Percentiles rank a stretch among this genome's conserved stretches.
These are phyloP conservation scores for Cladorrhinum sp. DNA, from an alignment of 2,329 filamentous ascomycete genomes.

Conservation along the genomic window DNA sequence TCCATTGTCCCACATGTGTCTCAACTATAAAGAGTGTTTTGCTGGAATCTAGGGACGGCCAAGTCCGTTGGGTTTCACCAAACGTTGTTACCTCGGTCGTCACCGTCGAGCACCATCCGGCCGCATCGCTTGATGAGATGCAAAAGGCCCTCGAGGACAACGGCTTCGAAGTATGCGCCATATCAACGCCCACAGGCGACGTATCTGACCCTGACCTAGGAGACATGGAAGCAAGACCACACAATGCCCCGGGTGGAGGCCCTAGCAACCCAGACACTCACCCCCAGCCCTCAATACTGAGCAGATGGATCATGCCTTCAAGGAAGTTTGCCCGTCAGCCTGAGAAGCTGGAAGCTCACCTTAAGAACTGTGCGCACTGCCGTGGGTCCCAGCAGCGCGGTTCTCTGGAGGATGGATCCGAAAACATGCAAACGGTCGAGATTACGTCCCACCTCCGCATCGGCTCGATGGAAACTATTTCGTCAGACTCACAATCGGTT, in stretches of 20 bases:
- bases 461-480: constrained; percentile 8
- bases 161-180: constrained; percentile 57
- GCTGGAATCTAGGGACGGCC: constrained; percentile 43
- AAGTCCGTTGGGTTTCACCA: constrained; percentile 59
- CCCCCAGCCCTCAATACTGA: constrained; percentile 13
- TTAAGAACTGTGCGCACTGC: constrained; percentile 44
- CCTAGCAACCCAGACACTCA: constrained; percentile 11
- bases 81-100: constrained; percentile 71
- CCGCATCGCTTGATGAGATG: constrained; percentile 44
- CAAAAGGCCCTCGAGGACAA: constrained; percentile 49
- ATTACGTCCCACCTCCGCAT: constrained; percentile 4
- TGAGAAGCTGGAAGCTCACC: constrained; percentile 35
- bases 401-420: not conserved
- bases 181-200: constrained; percentile 37
- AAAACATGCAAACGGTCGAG: constrained; percentile 21
- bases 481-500: constrained; percentile 1
- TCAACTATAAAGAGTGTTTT: constrained; percentile 61
- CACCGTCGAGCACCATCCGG: constrained; percentile 54
- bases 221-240: constrained; percentile 22
- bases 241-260: constrained; percentile 21
- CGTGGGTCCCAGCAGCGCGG: constrained; percentile 11
- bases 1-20: constrained; percentile 77
- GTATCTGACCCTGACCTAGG: constrained; percentile 22
- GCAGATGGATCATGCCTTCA: constrained; percentile 30
- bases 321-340: constrained; percentile 20